phyloP scores from a whole-genome alignment of 805 yeast species.

The Jamesozyma piceae region DNA sequence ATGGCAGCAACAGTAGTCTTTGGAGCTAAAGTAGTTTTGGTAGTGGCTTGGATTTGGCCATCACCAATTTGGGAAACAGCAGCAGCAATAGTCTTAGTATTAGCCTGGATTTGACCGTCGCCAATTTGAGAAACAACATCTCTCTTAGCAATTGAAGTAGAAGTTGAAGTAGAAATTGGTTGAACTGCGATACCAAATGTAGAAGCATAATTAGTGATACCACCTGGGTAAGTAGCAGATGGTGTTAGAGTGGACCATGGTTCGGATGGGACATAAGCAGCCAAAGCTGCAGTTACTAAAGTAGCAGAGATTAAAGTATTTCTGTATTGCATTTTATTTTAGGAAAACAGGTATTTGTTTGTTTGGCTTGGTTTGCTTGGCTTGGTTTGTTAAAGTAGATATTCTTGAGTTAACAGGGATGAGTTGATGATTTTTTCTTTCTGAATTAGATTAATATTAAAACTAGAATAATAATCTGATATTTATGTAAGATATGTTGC shows the following conservation, averaged over 20 bases:
- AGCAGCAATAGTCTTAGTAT: conserved; percentile 19
- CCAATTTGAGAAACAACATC: conserved; percentile 22
- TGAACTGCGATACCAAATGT: conserved; percentile 38
- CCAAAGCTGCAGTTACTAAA: conserved; percentile 18
- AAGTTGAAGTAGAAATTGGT: conserved; percentile 41
- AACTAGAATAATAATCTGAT: too few relatives aligned
- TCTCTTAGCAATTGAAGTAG: conserved; percentile 29
- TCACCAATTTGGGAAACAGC: conserved; percentile 37
- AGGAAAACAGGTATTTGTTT: conserved; percentile 22
- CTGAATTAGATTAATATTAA: too few relatives aligned
- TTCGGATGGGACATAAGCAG: conserved; percentile 24
- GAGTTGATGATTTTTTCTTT: too few relatives aligned
- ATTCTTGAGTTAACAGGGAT: too few relatives aligned
- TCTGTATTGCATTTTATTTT: conserved; percentile 15
- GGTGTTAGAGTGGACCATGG: conserved; percentile 40
- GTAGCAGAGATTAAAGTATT: conserved; percentile 22
- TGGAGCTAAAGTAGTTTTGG: too few relatives aligned
- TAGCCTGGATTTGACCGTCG: too few relatives aligned
- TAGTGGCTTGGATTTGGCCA: too few relatives aligned
- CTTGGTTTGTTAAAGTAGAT: too few relatives aligned
- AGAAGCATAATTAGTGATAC: conserved; percentile 30
- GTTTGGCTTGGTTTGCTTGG: too few relatives aligned
- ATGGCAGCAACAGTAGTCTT: conserved; percentile 37
- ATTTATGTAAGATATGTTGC: too few relatives aligned
- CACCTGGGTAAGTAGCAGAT: conserved; percentile 31